phyloP scores from a whole-genome alignment of 495 filamentous ascomycete species.

The Tuber magnatum region DNA sequence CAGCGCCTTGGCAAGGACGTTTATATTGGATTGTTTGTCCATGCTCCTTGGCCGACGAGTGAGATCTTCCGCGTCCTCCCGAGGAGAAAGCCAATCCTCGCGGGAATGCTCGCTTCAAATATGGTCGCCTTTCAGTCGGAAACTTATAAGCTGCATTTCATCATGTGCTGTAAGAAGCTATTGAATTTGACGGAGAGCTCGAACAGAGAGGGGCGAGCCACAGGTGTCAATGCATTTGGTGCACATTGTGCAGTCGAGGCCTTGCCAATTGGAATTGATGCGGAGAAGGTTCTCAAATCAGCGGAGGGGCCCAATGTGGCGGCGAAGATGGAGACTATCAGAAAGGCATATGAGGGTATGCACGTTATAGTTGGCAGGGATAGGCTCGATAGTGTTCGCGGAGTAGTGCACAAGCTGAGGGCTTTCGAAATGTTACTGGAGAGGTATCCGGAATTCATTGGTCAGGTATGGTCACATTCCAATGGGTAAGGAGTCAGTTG shows the following conservation, averaged over 20 bases:
- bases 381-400: slow-evolving; percentile 78
- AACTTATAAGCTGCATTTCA: slow-evolving; percentile 85
- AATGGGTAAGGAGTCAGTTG: not conserved
- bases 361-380: slow-evolving; percentile 95
- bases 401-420: slow-evolving; percentile 85
- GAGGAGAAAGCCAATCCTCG: slow-evolving; percentile 75
- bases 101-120: slow-evolving; percentile 80
- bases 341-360: slow-evolving; percentile 66
- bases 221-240: slow-evolving; percentile 81
- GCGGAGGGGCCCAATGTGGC: slow-evolving; percentile 61
- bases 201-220: slow-evolving; percentile 46
- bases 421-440: slow-evolving; percentile 88
- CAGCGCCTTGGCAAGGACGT: slow-evolving; percentile 70
- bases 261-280: slow-evolving; percentile 86
- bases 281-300: slow-evolving; percentile 58
- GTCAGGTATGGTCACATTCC: slow-evolving; percentile 50
- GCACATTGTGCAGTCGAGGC: slow-evolving; percentile 80
- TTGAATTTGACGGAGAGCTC: slow-evolving; percentile 69
- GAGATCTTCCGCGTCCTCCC: slow-evolving; percentile 84
- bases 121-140: slow-evolving; percentile 89
- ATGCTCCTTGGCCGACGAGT: slow-evolving; percentile 87
- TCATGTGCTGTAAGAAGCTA: slow-evolving; percentile 82
- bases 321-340: slow-evolving; percentile 58
- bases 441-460: slow-evolving; percentile 75
- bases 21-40: slow-evolving; percentile 85